Evolutionary conservation across 805 yeast species (phyloP).

Genomic region (Lipomyces anomalus): DNA sequence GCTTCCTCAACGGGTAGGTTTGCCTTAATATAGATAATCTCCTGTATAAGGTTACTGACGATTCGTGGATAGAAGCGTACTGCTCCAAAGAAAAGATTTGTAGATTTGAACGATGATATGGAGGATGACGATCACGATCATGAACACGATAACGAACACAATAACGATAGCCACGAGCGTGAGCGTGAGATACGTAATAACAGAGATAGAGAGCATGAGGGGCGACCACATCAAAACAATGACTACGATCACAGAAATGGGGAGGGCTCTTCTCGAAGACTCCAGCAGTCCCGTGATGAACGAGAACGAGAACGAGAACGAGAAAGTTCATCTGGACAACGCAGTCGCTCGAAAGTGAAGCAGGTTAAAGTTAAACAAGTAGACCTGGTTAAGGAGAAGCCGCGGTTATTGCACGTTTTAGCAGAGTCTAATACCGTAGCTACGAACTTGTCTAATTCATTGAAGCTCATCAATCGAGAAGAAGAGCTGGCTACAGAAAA

Average conservation of each 20-base stretch:
- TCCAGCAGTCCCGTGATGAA: too few relatives aligned
- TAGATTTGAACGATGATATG: conserved; percentile 17
- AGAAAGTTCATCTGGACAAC: not conserved
- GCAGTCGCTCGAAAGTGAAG: not conserved
- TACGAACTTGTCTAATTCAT: conserved; percentile 58
- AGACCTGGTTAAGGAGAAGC: conserved; percentile 57
- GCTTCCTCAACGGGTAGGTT: conserved; percentile 37
- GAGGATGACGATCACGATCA: conserved; percentile 16
- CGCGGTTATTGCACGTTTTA: conserved; percentile 59
- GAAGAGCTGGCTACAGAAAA: conserved; percentile 58
- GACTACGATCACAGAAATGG: too few relatives aligned
- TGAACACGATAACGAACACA: not conserved
- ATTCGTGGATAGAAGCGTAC: conserved; percentile 4
- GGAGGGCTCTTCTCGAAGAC: too few relatives aligned
- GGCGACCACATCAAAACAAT: too few relatives aligned
- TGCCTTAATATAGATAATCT: too few relatives aligned
- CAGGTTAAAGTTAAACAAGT: conserved; percentile 8
- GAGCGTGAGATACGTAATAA: conserved; percentile 7
- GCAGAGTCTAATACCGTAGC: conserved; percentile 74
- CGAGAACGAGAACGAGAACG: conserved; percentile 1
- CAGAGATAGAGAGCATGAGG: too few relatives aligned
- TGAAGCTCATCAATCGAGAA: conserved; percentile 41
- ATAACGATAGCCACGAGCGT: conserved; percentile 11
- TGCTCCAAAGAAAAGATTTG: conserved; percentile 25
- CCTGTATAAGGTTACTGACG: too few relatives aligned